Evolutionary conservation across 768 basidiomycete species (phyloP).

Genomic region (Filobasidium floriforme): DNA sequence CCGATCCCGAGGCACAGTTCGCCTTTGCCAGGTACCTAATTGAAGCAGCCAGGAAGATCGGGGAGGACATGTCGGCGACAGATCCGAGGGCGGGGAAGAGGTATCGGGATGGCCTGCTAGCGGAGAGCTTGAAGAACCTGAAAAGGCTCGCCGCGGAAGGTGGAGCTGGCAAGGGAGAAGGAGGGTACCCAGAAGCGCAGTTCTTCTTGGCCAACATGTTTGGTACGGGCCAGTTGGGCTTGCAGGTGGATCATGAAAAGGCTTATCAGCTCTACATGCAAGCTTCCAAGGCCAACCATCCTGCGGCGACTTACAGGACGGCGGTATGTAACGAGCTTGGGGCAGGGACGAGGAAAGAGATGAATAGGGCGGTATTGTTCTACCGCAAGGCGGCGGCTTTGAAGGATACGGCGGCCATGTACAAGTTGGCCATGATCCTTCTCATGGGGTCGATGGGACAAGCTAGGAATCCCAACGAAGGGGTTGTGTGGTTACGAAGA

Average conservation of each 20-base stretch:
- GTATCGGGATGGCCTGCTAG: conserved; percentile 78
- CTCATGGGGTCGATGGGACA: conserved; percentile 76
- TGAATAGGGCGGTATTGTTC: conserved; percentile 80
- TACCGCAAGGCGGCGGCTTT: conserved; percentile 94
- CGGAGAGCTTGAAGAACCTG: conserved; percentile 83
- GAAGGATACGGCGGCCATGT: conserved; percentile 97
- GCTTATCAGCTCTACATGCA: conserved; percentile 96
- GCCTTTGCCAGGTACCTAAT: conserved; percentile 97
- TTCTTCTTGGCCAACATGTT: conserved; percentile 98
- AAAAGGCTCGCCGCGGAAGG: conserved; percentile 71
- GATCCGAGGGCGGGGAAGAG: conserved; percentile 67
- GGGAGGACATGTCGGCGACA: conserved; percentile 53
- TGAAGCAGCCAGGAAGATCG: conserved; percentile 73
- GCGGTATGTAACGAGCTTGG: conserved; percentile 99
- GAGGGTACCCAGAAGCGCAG: conserved; percentile 90
- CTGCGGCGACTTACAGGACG: conserved; percentile 88
- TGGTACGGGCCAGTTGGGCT: conserved; percentile 88
- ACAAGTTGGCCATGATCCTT: conserved; percentile 98
- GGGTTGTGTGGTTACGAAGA: conserved; percentile 84
- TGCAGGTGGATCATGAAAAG: conserved; percentile 93
- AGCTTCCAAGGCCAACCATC: conserved; percentile 93
- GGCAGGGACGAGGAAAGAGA: conserved; percentile 84
- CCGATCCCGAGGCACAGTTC: conserved; percentile 96
- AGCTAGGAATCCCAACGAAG: conserved; percentile 77
- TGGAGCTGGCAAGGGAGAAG: conserved; percentile 54